phyloP scores from a whole-genome alignment of 805 yeast species.

The Sugiyamaella boreocaroliniensis region DNA sequence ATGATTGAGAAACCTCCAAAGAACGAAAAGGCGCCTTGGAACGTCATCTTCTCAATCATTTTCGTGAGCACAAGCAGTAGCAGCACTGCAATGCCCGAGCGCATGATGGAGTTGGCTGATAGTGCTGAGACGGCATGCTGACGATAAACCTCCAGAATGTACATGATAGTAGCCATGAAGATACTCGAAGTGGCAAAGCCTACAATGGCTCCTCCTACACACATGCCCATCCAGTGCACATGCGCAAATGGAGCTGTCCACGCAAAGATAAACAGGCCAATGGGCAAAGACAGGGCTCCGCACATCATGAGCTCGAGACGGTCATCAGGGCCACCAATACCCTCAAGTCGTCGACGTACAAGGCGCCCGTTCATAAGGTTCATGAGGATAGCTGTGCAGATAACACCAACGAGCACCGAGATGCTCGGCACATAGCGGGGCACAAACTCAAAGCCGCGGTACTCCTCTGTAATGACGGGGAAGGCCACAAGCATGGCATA shows the following conservation, averaged over 20 bases:
- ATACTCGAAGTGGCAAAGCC: conserved; percentile 11
- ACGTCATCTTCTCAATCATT: conserved; percentile 7
- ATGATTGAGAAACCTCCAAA: conserved; percentile 9
- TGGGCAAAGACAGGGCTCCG: conserved; percentile 6
- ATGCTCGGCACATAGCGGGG: conserved; percentile 5
- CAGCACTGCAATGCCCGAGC: conserved; percentile 6
- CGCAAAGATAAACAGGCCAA: conserved; percentile 15
- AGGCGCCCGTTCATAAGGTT: neutral
- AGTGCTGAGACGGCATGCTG: conserved; percentile 10
- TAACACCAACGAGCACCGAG: conserved; percentile 5
- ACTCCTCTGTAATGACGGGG: conserved; percentile 22
- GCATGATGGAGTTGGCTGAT: conserved; percentile 4
- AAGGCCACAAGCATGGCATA: conserved; percentile 28
- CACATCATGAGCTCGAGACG: conserved; percentile 6
- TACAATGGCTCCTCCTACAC: conserved; percentile 5
- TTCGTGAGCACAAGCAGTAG: conserved; percentile 2
- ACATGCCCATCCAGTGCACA: conserved; percentile 12
- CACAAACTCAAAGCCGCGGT: conserved; percentile 1
- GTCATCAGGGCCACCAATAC: conserved; percentile 2
- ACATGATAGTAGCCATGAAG: conserved; percentile 7
- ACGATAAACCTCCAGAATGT: conserved; percentile 9
- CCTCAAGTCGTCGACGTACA: neutral
- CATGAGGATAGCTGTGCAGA: neutral
- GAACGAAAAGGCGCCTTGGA: conserved; percentile 13
- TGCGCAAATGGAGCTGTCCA: conserved; percentile 11